A percentile compares a stretch with the other conserved stretches of the same genome.
phyloP scores from a whole-genome alignment of 2,329 filamentous ascomycete species.

The Hypoxylon sp. region DNA sequence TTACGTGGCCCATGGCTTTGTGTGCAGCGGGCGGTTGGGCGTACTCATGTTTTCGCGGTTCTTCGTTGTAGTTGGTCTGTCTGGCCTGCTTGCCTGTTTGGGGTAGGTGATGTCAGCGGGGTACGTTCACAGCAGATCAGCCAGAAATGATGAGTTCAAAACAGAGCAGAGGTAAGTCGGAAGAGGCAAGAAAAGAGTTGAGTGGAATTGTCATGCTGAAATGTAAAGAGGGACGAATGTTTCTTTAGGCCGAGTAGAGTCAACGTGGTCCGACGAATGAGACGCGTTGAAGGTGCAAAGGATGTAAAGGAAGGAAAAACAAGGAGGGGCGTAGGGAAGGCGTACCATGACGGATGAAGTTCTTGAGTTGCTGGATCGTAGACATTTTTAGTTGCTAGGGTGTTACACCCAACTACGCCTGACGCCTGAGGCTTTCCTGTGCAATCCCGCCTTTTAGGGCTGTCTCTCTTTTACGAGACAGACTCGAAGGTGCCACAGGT shows the following conservation, averaged over 20 bases:
- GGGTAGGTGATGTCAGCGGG: slow-evolving; percentile 51
- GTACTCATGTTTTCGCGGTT: slow-evolving; percentile 65
- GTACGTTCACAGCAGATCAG: slow-evolving; percentile 14
- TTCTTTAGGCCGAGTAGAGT: slow-evolving; percentile 3
- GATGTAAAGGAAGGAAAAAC: slow-evolving; percentile 6
- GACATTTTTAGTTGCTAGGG: slow-evolving; percentile 61
- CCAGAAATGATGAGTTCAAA: background rate
- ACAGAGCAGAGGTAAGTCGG: slow-evolving; percentile 7
- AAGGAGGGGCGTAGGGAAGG: slow-evolving; percentile 20
- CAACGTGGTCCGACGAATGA: slow-evolving; percentile 20
- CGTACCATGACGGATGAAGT: slow-evolving; percentile 92
- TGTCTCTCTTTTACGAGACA: slow-evolving; percentile 27
- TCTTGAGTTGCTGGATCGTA: slow-evolving; percentile 94
- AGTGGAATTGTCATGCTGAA: background rate
- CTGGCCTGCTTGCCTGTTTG: slow-evolving; percentile 86
- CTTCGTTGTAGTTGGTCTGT: slow-evolving; percentile 67
- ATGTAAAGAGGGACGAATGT: background rate
- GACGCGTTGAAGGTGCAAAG: slow-evolving; percentile 17
- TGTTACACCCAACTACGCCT: slow-evolving; percentile 44
- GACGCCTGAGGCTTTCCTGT: slow-evolving; percentile 18
- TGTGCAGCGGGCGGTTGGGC: slow-evolving; percentile 66
- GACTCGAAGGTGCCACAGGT: slow-evolving; percentile 25
- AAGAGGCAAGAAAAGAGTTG: background rate
- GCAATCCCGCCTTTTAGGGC: slow-evolving; percentile 22
- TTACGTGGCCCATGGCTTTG: slow-evolving; percentile 63